A percentile compares a stretch with the other conserved stretches of the same genome.
Evolutionary conservation across 805 yeast genomes (phyloP).

Genomic region (Candida bentonensis): DNA sequence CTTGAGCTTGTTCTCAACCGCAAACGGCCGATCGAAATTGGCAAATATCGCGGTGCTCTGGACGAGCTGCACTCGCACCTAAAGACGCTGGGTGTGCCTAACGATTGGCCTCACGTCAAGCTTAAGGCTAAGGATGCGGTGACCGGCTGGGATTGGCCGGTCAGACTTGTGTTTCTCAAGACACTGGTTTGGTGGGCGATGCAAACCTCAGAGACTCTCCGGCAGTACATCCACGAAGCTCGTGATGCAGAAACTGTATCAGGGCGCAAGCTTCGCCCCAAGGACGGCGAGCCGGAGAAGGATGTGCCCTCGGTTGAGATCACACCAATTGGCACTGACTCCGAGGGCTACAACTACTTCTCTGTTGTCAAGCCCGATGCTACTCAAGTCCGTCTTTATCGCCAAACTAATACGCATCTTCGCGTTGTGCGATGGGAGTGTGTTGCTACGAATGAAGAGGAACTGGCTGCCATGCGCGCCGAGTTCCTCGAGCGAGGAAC

Average conservation of each 20-base stretch:
- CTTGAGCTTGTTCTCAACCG: constrained; percentile 25
- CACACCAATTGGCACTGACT: constrained; percentile 10
- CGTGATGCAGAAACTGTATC: background rate
- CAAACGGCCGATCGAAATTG: constrained; percentile 26
- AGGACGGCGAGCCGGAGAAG: background rate
- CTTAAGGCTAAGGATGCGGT: constrained; percentile 17
- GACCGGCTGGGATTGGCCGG: constrained; percentile 18
- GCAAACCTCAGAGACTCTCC: constrained; percentile 17
- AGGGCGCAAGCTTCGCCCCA: background rate
- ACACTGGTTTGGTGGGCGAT: constrained; percentile 22
- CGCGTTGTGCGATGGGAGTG: constrained; percentile 21
- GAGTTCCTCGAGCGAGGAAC: constrained; percentile 5
- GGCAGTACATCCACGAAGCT: constrained; percentile 2
- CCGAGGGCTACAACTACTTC: constrained; percentile 12
- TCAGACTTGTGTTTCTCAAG: constrained; percentile 21
- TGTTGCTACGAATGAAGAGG: constrained; percentile 17
- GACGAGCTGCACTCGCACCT: constrained; percentile 23
- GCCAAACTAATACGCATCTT: constrained; percentile 19
- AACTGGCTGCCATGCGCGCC: constrained; percentile 12
- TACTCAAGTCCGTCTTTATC: constrained; percentile 21
- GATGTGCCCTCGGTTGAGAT: background rate
- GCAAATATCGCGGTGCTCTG: constrained; percentile 23
- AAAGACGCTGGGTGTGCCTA: constrained; percentile 16
- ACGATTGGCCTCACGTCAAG: constrained; percentile 15
- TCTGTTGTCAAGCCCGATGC: constrained; percentile 13